phyloP scores from a whole-genome alignment of 2,329 filamentous ascomycete species.

The Pestalotiopsis sp. region DNA sequence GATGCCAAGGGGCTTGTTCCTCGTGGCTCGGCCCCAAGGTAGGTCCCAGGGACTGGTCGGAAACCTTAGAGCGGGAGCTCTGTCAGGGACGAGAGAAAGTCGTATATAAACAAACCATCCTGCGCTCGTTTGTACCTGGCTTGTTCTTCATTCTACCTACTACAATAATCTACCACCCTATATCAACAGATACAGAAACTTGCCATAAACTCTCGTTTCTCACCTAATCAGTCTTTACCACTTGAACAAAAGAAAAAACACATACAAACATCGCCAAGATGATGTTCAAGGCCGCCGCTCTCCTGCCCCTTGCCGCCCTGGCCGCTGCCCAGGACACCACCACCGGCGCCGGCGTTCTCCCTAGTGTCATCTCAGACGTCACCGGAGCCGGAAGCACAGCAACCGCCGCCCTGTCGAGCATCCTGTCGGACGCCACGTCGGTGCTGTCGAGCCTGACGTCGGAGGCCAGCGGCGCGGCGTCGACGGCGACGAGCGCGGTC shows the following conservation, averaged over 20 bases:
- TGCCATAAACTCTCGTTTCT: background rate
- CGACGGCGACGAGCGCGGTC: background rate
- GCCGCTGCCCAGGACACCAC: conserved; percentile 4
- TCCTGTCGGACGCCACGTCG: background rate
- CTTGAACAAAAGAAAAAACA: background rate
- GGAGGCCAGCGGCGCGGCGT: background rate
- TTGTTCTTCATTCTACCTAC: background rate
- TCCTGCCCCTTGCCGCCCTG: background rate
- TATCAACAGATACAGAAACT: background rate
- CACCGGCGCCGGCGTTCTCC: background rate
- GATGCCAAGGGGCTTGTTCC: background rate
- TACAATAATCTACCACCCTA: background rate
- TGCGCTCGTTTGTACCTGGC: background rate
- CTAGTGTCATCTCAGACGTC: background rate
- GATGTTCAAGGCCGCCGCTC: background rate
- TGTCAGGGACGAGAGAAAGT: background rate
- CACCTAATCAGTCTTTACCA: background rate
- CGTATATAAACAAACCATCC: background rate
- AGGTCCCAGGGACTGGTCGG: background rate
- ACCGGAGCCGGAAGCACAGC: background rate
- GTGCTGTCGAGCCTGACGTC: background rate
- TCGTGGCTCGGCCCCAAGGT: background rate
- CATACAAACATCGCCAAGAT: background rate
- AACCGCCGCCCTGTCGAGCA: background rate
- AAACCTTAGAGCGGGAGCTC: background rate